Conservation (phyloP, 805 yeast species). For the Candida silvatica region DNA sequence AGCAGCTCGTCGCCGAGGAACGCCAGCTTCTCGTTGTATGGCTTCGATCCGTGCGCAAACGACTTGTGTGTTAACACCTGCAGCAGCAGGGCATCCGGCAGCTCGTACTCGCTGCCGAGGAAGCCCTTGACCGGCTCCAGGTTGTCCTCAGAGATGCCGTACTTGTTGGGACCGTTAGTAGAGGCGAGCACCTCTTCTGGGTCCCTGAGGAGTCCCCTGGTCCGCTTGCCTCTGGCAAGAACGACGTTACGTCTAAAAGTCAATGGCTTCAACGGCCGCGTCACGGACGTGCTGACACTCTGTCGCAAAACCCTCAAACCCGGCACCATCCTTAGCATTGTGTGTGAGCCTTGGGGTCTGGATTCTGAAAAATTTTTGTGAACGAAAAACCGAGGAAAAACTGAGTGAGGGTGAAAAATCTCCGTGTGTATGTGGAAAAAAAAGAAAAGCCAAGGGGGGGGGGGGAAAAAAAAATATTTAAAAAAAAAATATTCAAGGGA, state of each 20-base stretch:
- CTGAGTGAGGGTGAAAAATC: background rate
- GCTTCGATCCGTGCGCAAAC: slow-evolving; percentile 84
- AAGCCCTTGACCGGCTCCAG: slow-evolving; percentile 40
- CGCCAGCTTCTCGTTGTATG: slow-evolving; percentile 81
- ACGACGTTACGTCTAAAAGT: slow-evolving; percentile 27
- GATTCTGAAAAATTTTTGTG: slow-evolving; percentile 17
- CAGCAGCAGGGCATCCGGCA: slow-evolving; percentile 57
- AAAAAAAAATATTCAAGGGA: slow-evolving; percentile 1
- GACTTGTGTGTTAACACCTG: slow-evolving; percentile 92
- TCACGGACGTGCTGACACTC: too few relatives aligned
- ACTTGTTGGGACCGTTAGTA: too few relatives aligned
- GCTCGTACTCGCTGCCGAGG: slow-evolving; percentile 23
- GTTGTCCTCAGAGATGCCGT: slow-evolving; percentile 44
- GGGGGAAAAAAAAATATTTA: slow-evolving; percentile 2
- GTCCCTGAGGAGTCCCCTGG: slow-evolving; percentile 64
- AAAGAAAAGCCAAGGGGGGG: background rate
- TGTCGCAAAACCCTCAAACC: too few relatives aligned
- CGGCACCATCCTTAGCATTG: too few relatives aligned
- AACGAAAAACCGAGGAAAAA: slow-evolving; percentile 8
- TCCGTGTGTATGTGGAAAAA: too few relatives aligned
- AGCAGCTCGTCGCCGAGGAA: slow-evolving; percentile 61
- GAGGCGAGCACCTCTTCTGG: slow-evolving; percentile 51
- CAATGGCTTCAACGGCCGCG: too few relatives aligned
- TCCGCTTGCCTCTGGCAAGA: slow-evolving; percentile 44
- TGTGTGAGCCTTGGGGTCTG: too few relatives aligned